Evolutionary conservation across 1,139 yeast genomes (phyloP).

Genomic region (Martiniozyma asiatica): DNA sequence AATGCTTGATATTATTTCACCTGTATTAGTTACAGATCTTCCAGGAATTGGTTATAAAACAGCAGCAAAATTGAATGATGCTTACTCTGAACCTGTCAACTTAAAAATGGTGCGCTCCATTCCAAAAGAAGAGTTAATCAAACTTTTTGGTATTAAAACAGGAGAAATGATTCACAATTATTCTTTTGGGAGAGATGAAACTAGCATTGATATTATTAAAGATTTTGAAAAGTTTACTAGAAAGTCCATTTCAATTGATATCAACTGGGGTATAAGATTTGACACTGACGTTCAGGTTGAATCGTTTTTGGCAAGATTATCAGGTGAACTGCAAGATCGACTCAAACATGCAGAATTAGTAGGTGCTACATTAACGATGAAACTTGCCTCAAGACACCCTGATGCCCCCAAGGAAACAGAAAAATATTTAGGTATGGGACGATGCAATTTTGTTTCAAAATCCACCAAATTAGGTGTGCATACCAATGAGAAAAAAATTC

Average conservation of each 20-base stretch:
- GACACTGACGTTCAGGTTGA: conserved; percentile 49
- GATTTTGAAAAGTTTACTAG: conserved; percentile 39
- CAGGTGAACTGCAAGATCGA: conserved; percentile 48
- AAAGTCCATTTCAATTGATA: conserved; percentile 77
- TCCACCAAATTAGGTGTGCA: conserved; percentile 50
- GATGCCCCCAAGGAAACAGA: conserved; percentile 65
- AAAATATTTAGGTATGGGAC: conserved; percentile 77
- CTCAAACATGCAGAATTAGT: conserved; percentile 33
- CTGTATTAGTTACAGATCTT: conserved; percentile 40
- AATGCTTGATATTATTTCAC: conserved; percentile 25
- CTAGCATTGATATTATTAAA: conserved; percentile 37
- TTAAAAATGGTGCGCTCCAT: conserved; percentile 30
- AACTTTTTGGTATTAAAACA: conserved; percentile 53
- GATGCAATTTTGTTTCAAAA: conserved; percentile 53
- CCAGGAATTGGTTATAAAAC: conserved; percentile 75
- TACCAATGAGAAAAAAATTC: conserved; percentile 49
- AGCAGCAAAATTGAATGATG: conserved; percentile 23
- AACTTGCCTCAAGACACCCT: conserved; percentile 50
- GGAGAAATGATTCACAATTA: conserved; percentile 52
- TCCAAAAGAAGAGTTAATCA: conserved; percentile 27
- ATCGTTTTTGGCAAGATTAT: conserved; percentile 43
- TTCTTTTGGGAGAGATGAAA: conserved; percentile 56
- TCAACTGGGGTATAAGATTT: conserved; percentile 84
- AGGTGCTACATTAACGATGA: conserved; percentile 51
- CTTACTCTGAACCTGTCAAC: conserved; percentile 17